A percentile compares a stretch with the other conserved stretches of the same genome.
These are phyloP conservation scores for Nidularia sp. DNA, from an alignment of 768 basidiomycete genomes.

Conservation along the genomic window DNA sequence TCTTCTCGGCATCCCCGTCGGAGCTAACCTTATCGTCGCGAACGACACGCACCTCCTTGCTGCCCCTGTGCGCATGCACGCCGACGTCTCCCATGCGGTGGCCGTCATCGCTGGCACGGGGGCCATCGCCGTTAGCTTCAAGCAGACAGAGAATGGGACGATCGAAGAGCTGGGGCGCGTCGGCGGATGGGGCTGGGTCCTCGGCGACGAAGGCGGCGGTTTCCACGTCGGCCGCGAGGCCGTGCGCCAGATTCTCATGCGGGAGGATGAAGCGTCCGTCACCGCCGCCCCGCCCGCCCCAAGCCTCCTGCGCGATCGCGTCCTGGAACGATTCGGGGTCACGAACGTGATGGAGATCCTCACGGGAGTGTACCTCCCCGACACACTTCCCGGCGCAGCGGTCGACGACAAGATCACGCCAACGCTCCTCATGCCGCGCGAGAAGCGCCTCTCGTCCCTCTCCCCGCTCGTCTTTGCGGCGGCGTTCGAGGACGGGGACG, in stretches of 20 bases:
- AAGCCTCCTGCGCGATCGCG: constrained; percentile 37
- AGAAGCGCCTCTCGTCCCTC: constrained; percentile 73
- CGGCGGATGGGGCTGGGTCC: constrained; percentile 83
- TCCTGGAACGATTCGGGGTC: constrained; percentile 57
- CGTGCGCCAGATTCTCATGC: constrained; percentile 59
- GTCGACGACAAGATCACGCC: constrained; percentile 15
- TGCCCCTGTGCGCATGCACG: constrained; percentile 63
- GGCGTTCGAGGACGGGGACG: constrained; percentile 66
- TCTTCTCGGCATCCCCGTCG: constrained; percentile 55
- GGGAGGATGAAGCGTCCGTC: constrained; percentile 48
- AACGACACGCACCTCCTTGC: constrained; percentile 88
- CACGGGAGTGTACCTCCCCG: constrained; percentile 58
- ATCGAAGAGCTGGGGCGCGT: constrained; percentile 64
- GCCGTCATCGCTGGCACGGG: constrained; percentile 82
- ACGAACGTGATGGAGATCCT: constrained; percentile 60
- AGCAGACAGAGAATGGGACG: constrained; percentile 29
- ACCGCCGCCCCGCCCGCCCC: constrained; percentile 19
- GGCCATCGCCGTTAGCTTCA: constrained; percentile 68
- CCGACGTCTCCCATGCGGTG: constrained; percentile 59
- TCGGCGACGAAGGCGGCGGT: constrained; percentile 83
- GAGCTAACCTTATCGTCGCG: constrained; percentile 53
- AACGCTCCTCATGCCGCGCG: constrained; percentile 39
- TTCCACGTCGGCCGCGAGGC: constrained; percentile 78
- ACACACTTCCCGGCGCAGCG: constrained; percentile 29
- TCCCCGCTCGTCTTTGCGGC: constrained; percentile 75